These are phyloP conservation scores for Diplodia intermedia DNA, from an alignment of 2,329 filamentous ascomycete species.

Conservation along the genomic window DNA sequence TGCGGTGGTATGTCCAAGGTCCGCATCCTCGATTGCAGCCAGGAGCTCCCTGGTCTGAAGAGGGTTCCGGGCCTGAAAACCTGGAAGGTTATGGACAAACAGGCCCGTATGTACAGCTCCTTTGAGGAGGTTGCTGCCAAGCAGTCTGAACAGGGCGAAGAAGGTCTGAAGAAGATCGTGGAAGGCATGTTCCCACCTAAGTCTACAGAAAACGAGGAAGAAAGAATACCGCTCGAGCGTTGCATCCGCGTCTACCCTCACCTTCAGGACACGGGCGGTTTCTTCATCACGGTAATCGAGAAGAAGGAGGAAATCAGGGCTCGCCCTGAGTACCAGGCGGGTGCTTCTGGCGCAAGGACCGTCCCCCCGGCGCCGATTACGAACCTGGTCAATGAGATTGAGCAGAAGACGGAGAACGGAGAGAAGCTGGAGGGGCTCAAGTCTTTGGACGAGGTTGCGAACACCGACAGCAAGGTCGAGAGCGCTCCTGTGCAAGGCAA, in stretches of 20 bases:
- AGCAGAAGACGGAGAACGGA: slow-evolving; percentile 38
- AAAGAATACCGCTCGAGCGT: slow-evolving; percentile 77
- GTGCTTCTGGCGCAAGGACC: slow-evolving; percentile 10
- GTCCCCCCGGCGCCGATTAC: slow-evolving; percentile 32
- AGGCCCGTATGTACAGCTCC: slow-evolving; percentile 76
- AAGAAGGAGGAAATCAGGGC: slow-evolving; percentile 80
- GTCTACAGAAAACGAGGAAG: slow-evolving; percentile 58
- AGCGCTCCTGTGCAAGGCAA: slow-evolving; percentile 34
- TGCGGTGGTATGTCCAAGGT: slow-evolving; percentile 86
- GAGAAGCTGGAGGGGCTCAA: slow-evolving; percentile 43
- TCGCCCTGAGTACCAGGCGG: slow-evolving; percentile 32
- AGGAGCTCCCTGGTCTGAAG: slow-evolving; percentile 77
- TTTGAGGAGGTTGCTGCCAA: slow-evolving; percentile 83
- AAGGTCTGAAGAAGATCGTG: slow-evolving; percentile 70
- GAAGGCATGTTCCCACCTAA: slow-evolving; percentile 83
- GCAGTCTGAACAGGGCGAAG: slow-evolving; percentile 56
- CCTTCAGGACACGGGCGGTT: slow-evolving; percentile 93
- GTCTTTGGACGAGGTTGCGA: slow-evolving; percentile 38
- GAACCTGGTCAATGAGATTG: slow-evolving; percentile 51
- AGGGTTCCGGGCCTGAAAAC: slow-evolving; percentile 76
- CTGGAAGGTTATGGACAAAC: slow-evolving; percentile 94
- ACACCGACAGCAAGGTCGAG: slow-evolving; percentile 4
- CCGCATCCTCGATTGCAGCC: slow-evolving; percentile 81
- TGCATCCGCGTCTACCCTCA: slow-evolving; percentile 96
- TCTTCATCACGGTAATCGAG: slow-evolving; percentile 95